Evolutionary conservation across 345 rosid genomes (phyloP).

Genomic region (Eutrema japonicum): DNA sequence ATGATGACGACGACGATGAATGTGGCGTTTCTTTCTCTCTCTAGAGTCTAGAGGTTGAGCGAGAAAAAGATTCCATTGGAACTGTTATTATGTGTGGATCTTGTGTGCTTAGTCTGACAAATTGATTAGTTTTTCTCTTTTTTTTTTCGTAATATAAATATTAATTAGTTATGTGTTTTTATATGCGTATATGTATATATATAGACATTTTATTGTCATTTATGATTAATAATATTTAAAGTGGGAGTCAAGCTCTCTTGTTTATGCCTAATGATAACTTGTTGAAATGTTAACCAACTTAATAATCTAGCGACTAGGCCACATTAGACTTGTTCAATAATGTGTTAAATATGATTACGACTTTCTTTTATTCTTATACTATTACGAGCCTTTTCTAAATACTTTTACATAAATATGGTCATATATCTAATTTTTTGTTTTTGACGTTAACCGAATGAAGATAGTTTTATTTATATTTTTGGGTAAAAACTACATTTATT

Average conservation of each 20-base stretch:
- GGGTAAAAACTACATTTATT: background rate
- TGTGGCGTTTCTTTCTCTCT: conserved; percentile 26
- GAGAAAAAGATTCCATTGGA: conserved; percentile 58
- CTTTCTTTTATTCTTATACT: conserved; percentile 9
- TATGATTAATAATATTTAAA: conserved; percentile 1
- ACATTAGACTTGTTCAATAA: conserved; percentile 35
- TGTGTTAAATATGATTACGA: conserved; percentile 30
- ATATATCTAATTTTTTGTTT: background rate
- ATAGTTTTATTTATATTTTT: background rate
- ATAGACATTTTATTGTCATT: background rate
- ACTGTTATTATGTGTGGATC: conserved; percentile 56
- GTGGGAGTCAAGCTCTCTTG: conserved; percentile 20
- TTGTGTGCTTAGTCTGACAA: conserved; percentile 50
- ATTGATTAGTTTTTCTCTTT: conserved; percentile 23
- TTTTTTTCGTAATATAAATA: background rate
- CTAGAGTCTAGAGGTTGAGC: conserved; percentile 15
- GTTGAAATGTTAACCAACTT: conserved; percentile 8
- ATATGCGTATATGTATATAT: background rate
- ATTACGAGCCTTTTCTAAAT: background rate
- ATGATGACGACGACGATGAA: conserved; percentile 31
- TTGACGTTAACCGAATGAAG: background rate
- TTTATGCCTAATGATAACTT: conserved; percentile 22
- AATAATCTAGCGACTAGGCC: conserved; percentile 10
- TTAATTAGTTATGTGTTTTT: background rate
- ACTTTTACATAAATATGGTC: background rate